A percentile compares a stretch with the other conserved stretches of the same genome.
Conservation (phyloP, 1,284 basidiomycete species). For the Heterobasidion irregulare region DNA sequence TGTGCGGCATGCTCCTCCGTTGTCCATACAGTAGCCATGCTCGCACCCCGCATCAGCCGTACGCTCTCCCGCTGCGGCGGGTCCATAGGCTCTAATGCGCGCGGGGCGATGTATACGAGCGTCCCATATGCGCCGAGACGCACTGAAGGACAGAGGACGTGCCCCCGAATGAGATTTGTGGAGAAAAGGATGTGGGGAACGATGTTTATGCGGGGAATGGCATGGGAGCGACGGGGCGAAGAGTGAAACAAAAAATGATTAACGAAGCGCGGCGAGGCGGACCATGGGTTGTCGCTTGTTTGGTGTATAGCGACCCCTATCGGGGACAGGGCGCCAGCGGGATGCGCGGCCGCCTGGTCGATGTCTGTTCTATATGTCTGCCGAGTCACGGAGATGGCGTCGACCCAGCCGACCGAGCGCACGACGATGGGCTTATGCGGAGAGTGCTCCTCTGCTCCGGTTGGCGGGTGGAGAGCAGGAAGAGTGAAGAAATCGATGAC, state of each 20-base stretch:
- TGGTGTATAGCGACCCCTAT: neutral
- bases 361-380: neutral
- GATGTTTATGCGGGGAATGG: too few relatives aligned
- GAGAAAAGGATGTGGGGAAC: neutral
- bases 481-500: neutral
- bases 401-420: neutral
- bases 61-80: neutral
- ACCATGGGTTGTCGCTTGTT: neutral
- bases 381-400: neutral
- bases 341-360: neutral
- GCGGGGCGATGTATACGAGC: neutral
- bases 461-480: neutral
- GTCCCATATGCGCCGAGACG: neutral
- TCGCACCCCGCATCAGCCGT: neutral
- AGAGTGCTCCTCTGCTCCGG: neutral
- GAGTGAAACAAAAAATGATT: neutral
- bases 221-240: neutral
- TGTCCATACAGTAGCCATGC: neutral
- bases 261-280: neutral
- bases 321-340: neutral
- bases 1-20: neutral
- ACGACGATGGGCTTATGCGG: neutral
- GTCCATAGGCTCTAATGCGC: neutral
- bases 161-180: neutral
- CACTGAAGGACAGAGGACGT: neutral